Percentiles rank a stretch among this genome's conserved stretches.
Conservation (phyloP, 2,329 filamentous ascomycete genomes). For the Biscogniauxia marginata region DNA sequence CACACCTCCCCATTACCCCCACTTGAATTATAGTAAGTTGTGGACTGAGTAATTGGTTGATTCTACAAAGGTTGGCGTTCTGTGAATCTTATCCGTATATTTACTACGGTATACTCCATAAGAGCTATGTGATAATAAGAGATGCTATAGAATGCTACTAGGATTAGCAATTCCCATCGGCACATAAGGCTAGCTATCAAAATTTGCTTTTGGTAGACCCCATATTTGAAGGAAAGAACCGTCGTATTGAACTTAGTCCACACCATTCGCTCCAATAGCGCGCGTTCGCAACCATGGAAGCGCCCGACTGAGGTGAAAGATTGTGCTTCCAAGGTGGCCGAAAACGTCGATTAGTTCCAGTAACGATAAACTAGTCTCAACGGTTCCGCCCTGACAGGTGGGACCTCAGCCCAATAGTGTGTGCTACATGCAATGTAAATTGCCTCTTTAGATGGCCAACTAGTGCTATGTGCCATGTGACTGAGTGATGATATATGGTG, state of each 20-base stretch:
- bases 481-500: background rate
- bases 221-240: background rate
- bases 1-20: background rate
- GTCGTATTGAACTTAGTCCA: too few species aligned
- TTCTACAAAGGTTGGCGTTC: background rate
- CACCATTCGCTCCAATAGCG: too few species aligned
- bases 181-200: background rate
- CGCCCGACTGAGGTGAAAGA: background rate
- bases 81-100: background rate
- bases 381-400: background rate
- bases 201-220: background rate
- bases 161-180: background rate
- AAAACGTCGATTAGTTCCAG: background rate
- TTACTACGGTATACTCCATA: background rate
- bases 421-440: background rate
- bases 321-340: too few species aligned
- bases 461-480: background rate
- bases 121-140: background rate
- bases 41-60: too few species aligned
- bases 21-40: background rate
- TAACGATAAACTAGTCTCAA: background rate
- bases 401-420: background rate
- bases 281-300: background rate
- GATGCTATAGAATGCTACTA: background rate
- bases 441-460: background rate